Conservation (phyloP, 1,284 basidiomycete species). For the Coriolopsis trogii region DNA sequence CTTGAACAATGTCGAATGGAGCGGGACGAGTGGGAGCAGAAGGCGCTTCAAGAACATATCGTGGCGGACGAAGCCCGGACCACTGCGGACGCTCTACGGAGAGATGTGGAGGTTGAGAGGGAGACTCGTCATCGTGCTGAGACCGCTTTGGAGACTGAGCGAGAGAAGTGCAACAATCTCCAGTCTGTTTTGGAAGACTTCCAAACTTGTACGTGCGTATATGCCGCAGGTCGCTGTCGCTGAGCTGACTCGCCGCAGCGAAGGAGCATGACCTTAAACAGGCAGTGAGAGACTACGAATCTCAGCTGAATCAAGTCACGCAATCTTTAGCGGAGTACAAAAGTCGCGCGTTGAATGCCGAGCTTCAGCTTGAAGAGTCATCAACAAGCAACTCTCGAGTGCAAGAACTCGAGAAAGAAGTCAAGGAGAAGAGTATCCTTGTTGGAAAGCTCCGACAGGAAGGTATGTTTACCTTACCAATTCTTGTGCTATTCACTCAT, state of each 20-base stretch:
- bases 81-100: slow-evolving; percentile 57
- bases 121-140: slow-evolving; percentile 55
- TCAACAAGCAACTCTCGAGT: slow-evolving; percentile 68
- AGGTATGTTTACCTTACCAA: slow-evolving; percentile 55
- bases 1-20: slow-evolving; percentile 85
- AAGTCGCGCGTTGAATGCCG: slow-evolving; percentile 82
- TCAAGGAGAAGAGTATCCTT: slow-evolving; percentile 92
- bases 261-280: slow-evolving; percentile 79
- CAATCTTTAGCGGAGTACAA: slow-evolving; percentile 85
- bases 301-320: slow-evolving; percentile 71
- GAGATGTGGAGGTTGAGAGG: slow-evolving; percentile 69
- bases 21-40: slow-evolving; percentile 86
- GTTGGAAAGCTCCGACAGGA: slow-evolving; percentile 95
- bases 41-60: slow-evolving; percentile 75
- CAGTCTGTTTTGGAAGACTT: slow-evolving; percentile 96
- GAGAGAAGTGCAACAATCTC: slow-evolving; percentile 80
- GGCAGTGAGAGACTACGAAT: slow-evolving; percentile 82
- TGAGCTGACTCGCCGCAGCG: slow-evolving; percentile 42
- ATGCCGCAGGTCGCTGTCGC: slow-evolving; percentile 29
- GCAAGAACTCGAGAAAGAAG: slow-evolving; percentile 80
- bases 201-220: slow-evolving; percentile 66
- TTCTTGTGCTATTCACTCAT: slow-evolving; percentile 12
- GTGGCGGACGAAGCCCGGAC: slow-evolving; percentile 69
- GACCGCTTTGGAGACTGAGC: slow-evolving; percentile 69
- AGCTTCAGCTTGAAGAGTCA: slow-evolving; percentile 79